These are phyloP conservation scores for Phytomonas sp. DNA, from an alignment of 208 protist species.

Conservation along the genomic window DNA sequence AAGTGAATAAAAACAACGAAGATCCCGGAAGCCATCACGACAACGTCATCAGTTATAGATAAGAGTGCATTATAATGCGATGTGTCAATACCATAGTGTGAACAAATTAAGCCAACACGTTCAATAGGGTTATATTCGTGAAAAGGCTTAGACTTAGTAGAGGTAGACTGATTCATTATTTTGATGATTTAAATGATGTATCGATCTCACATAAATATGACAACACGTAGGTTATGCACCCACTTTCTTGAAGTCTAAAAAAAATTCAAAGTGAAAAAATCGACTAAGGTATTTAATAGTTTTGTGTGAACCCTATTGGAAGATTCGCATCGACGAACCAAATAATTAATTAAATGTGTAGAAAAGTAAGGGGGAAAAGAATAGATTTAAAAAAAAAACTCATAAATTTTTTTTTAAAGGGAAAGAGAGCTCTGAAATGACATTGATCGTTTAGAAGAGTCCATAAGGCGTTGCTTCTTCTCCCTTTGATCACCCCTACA, in stretches of 20 bases:
- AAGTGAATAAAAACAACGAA: constrained; percentile 82
- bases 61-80: constrained; percentile 48
- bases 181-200: neutral
- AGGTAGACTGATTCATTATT: constrained; percentile 7
- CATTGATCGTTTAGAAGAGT: neutral
- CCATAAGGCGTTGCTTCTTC: neutral
- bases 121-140: constrained; percentile 53
- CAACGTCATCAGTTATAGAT: constrained; percentile 41
- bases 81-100: constrained; percentile 69
- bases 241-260: neutral
- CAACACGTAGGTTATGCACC: neutral
- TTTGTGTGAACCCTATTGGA: neutral
- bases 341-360: constrained; percentile 8
- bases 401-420: neutral
- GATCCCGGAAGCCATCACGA: constrained; percentile 66
- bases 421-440: neutral
- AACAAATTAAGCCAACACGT: constrained; percentile 13
- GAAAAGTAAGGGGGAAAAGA: constrained; percentile 7
- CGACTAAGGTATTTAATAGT: neutral
- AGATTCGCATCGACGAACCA: constrained; percentile 12
- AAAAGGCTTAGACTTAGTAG: constrained; percentile 26
- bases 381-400: constrained; percentile 9
- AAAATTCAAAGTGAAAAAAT: constrained; percentile 6
- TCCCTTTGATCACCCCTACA: neutral
- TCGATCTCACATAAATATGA: neutral